Evolutionary conservation across 805 yeast species (phyloP), one percentile per base, ranked within the genome.

Genomic region (Candida saitoana): DNA sequence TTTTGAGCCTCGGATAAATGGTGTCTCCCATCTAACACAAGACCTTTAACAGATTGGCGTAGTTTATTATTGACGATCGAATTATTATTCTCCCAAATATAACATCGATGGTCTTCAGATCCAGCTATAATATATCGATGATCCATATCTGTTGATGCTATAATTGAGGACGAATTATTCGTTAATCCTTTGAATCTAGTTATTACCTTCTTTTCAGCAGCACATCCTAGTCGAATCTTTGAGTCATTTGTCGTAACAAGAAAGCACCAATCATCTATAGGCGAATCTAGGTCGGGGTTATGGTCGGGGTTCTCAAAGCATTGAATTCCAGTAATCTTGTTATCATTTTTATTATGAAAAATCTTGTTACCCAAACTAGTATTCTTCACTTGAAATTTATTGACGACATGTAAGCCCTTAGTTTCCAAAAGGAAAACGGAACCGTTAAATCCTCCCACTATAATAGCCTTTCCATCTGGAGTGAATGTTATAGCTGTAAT

Each of bases 31-130:
- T 66, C 73, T 6, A 51, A 40, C 15, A 64, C 51, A 11, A 67
- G 38, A 17, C 69, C 75, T 37, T 59, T 63, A 34, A 69, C 42
- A 1, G 69, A 60, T 30, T 45, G 54, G 24, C 57, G 62, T 40
- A 71, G 52, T 50, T 52, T 65, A 48, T 59, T 71, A 55, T 65
- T 74, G 49, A 63, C 65, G 50, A 64, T 65, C 27, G 61, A 54
- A 41, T 69, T 67, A 47, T 69, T 63, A 49, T 70, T 60, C 42
- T 75, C 73, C 98, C 98, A 91, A 9, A 87, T 65, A 55, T 89
- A 90, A 11, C 86, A 77, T 80, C 89, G 80, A 50, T 86, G 87
- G 62, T 90, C 93, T 57, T 90, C 96, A 9, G 95, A 84, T 0
- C 96, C 96, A 5, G 85, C 72, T 6, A 89, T 73, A 4, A 89